These are phyloP conservation scores for Pisolithus sp. DNA, from an alignment of 768 basidiomycete genomes.

Conservation along the genomic window DNA sequence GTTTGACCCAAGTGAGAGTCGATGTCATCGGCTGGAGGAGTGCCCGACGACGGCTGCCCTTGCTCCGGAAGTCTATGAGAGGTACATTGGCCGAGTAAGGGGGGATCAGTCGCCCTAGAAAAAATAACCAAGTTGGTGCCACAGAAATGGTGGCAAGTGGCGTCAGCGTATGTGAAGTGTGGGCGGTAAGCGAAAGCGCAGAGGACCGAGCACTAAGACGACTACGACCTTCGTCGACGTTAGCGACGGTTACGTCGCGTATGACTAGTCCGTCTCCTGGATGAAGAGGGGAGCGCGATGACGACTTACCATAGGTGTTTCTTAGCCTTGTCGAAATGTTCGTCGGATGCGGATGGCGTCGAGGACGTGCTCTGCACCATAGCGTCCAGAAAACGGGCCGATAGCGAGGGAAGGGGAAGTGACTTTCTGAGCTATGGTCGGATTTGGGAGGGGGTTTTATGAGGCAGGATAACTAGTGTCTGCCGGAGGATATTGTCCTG, in stretches of 20 bases:
- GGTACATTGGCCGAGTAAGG: slow-evolving; percentile 16
- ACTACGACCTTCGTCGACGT: neutral
- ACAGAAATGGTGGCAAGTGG: slow-evolving; percentile 21
- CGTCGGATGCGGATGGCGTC: slow-evolving; percentile 17
- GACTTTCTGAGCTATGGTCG: slow-evolving; percentile 18
- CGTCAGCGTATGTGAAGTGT: slow-evolving; percentile 22
- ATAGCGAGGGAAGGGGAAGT: slow-evolving; percentile 18
- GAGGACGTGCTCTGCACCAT: slow-evolving; percentile 23
- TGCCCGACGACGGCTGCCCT: slow-evolving; percentile 11
- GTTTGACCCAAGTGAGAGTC: slow-evolving; percentile 17
- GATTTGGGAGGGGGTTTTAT: slow-evolving; percentile 24
- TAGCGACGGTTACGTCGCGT: slow-evolving; percentile 8
- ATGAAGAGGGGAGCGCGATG: slow-evolving; percentile 1
- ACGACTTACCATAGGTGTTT: slow-evolving; percentile 26
- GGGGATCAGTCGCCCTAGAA: slow-evolving; percentile 27
- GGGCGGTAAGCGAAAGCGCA: slow-evolving; percentile 18
- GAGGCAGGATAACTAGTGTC: slow-evolving; percentile 18
- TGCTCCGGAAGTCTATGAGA: slow-evolving; percentile 10
- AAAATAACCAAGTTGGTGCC: slow-evolving; percentile 13
- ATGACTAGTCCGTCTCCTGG: slow-evolving; percentile 1
- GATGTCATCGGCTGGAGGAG: slow-evolving; percentile 16
- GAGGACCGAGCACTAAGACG: slow-evolving; percentile 2
- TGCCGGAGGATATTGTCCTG: slow-evolving; percentile 32
- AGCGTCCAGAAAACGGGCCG: slow-evolving; percentile 2
- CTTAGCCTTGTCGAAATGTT: slow-evolving; percentile 31